Conservation (phyloP, 1,139 yeast species). For the Blastobotrys illinoisensis region DNA sequence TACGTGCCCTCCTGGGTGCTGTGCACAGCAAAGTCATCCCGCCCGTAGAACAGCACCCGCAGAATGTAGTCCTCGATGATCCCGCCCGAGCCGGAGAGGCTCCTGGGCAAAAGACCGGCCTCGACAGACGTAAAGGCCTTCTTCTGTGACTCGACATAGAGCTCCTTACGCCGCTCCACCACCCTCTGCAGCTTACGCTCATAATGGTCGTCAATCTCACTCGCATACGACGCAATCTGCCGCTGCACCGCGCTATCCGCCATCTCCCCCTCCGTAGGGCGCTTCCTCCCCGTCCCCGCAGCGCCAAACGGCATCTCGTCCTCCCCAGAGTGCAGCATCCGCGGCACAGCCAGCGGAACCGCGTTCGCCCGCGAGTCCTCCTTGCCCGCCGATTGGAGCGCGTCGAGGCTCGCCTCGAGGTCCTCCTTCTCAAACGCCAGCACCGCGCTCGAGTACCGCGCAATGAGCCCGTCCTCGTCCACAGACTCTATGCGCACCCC, state of each 20-base stretch:
- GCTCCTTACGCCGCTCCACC: neutral
- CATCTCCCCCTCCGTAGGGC: too few species aligned
- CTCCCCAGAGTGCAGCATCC: neutral
- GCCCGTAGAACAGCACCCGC: neutral
- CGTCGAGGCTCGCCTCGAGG: neutral
- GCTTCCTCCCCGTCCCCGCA: too few species aligned
- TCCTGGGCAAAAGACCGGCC: neutral
- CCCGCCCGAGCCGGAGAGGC: neutral
- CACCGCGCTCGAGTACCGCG: neutral
- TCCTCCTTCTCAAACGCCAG: neutral
- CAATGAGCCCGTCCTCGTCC: constrained; percentile 1
- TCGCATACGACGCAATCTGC: neutral
- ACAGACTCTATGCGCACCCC: neutral
- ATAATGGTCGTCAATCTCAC: neutral
- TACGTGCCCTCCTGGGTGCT: neutral
- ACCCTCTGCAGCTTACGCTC: neutral
- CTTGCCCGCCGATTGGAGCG: neutral
- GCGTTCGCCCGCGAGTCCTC: neutral
- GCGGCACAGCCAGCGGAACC: neutral
- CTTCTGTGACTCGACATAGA: neutral
- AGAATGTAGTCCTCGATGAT: neutral
- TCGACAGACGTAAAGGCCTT: neutral
- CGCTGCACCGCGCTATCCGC: neutral
- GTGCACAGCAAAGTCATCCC: neutral
- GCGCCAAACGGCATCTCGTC: neutral